phyloP scores from a whole-genome alignment of 2,329 filamentous ascomycete species.

The Periglandula ipomoeae region DNA sequence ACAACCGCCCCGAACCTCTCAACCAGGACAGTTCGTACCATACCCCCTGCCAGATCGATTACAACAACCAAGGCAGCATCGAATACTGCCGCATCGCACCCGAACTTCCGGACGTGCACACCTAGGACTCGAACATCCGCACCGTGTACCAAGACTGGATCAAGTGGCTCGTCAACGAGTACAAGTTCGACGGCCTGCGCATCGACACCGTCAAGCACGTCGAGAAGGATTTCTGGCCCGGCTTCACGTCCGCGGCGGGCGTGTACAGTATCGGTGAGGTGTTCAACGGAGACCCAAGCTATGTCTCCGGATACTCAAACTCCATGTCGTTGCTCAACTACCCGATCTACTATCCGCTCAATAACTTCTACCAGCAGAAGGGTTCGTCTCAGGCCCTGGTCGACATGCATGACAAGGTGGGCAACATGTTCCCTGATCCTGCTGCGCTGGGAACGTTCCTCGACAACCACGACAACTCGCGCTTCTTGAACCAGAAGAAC shows the following conservation, averaged over 20 bases:
- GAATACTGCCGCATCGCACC: slow-evolving; percentile 42
- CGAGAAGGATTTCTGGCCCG: slow-evolving; percentile 47
- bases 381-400: slow-evolving; percentile 30
- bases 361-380: slow-evolving; percentile 27
- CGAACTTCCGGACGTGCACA: slow-evolving; percentile 54
- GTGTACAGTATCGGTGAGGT: slow-evolving; percentile 55
- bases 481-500: slow-evolving; percentile 40
- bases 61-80: slow-evolving; percentile 37
- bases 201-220: slow-evolving; percentile 56
- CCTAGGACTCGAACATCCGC: slow-evolving; percentile 38
- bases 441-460: slow-evolving; percentile 40
- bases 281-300: slow-evolving; percentile 41
- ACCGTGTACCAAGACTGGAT: slow-evolving; percentile 51
- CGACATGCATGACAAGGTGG: slow-evolving; percentile 27
- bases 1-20: slow-evolving; percentile 32
- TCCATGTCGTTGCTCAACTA: slow-evolving; percentile 54
- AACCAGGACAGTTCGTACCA: slow-evolving; percentile 52
- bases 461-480: slow-evolving; percentile 51
- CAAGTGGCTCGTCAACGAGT: slow-evolving; percentile 44
- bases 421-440: slow-evolving; percentile 31
- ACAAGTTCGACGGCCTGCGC: slow-evolving; percentile 52
- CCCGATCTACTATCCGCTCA: slow-evolving; percentile 36
- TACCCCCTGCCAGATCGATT: slow-evolving; percentile 47
- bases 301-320: slow-evolving; percentile 42
- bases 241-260: slow-evolving; percentile 42